These are phyloP conservation scores for Pseudogymnoascus sp. DNA, from an alignment of 2,329 filamentous ascomycete genomes.

Conservation along the genomic window DNA sequence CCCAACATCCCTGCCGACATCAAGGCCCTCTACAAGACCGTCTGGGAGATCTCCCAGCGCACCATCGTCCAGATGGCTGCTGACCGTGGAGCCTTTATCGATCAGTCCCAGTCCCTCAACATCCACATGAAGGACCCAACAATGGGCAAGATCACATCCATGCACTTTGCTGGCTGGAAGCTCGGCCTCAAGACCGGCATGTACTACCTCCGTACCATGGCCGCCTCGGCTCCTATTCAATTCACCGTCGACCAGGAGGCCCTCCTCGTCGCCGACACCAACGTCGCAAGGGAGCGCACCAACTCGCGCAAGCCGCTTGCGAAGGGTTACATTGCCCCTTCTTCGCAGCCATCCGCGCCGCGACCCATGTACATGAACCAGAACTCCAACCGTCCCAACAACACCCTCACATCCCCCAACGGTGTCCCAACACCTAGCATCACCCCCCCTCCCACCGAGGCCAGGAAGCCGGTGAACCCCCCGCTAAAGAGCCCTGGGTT, in stretches of 20 bases:
- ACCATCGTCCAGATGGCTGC: conserved; percentile 96
- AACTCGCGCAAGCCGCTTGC: conserved; percentile 62
- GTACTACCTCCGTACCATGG: conserved; percentile 99
- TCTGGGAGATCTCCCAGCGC: conserved; percentile 98
- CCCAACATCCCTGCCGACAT: conserved; percentile 93
- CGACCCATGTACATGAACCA: conserved; percentile 59
- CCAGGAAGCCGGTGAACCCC: conserved; percentile 31
- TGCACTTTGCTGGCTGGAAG: conserved; percentile 99
- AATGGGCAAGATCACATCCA: conserved; percentile 99
- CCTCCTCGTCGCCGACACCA: conserved; percentile 78
- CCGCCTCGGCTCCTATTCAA: conserved; percentile 91
- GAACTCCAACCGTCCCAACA: conserved; percentile 30
- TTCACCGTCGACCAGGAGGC: conserved; percentile 98
- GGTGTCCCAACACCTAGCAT: conserved; percentile 62
- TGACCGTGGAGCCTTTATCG: conserved; percentile 96
- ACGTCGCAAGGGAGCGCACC: conserved; percentile 55
- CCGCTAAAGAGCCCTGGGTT: conserved; percentile 59
- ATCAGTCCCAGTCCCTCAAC: conserved; percentile 98
- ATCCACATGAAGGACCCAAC: conserved; percentile 99
- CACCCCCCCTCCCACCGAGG: conserved; percentile 52
- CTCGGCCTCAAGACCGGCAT: conserved; percentile 98
- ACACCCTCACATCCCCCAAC: conserved; percentile 37
- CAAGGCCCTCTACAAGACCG: conserved; percentile 98
- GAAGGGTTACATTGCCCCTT: conserved; percentile 30
- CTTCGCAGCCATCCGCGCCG: conserved; percentile 52